Evolutionary conservation across 2,329 filamentous ascomycete genomes (phyloP).

Genomic region (Grosmannia clavigera): DNA sequence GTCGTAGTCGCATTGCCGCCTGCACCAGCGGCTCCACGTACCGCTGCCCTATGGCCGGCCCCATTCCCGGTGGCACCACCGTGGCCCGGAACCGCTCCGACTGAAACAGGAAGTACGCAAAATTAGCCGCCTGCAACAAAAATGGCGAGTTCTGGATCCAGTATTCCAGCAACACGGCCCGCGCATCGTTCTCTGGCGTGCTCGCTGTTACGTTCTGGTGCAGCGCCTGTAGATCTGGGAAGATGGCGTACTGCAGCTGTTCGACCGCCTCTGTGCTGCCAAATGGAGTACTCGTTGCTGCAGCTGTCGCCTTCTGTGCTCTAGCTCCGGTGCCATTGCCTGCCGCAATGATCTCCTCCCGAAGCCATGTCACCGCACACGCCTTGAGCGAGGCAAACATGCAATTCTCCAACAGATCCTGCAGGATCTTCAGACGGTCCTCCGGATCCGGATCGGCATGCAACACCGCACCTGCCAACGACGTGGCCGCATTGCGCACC

Average conservation of each 20-base stretch:
- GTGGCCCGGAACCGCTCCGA: constrained; percentile 26
- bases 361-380: constrained; percentile 50
- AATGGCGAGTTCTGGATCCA: constrained; percentile 39
- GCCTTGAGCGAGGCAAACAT: constrained; percentile 50
- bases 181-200: constrained; percentile 18
- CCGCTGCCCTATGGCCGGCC: constrained; percentile 42
- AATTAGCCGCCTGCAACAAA: constrained; percentile 48
- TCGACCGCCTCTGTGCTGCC: constrained; percentile 42
- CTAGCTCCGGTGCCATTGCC: constrained; percentile 12
- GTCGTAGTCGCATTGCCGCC: constrained; percentile 16
- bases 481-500: constrained; percentile 41
- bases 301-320: not conserved
- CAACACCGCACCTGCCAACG: constrained; percentile 39
- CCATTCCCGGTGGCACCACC: constrained; percentile 43
- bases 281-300: constrained; percentile 25
- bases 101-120: constrained; percentile 43
- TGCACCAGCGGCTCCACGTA: constrained; percentile 42
- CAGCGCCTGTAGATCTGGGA: constrained; percentile 41
- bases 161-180: constrained; percentile 31
- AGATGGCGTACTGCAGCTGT: constrained; percentile 47
- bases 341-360: constrained; percentile 44
- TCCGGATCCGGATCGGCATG: constrained; percentile 48
- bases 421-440: constrained; percentile 47
- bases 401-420: constrained; percentile 54
- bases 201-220: constrained; percentile 18